A percentile compares a stretch with the other conserved stretches of the same genome.
phyloP scores from a whole-genome alignment of 306 rosid genomes.

The Hippophae gyantsensis region DNA sequence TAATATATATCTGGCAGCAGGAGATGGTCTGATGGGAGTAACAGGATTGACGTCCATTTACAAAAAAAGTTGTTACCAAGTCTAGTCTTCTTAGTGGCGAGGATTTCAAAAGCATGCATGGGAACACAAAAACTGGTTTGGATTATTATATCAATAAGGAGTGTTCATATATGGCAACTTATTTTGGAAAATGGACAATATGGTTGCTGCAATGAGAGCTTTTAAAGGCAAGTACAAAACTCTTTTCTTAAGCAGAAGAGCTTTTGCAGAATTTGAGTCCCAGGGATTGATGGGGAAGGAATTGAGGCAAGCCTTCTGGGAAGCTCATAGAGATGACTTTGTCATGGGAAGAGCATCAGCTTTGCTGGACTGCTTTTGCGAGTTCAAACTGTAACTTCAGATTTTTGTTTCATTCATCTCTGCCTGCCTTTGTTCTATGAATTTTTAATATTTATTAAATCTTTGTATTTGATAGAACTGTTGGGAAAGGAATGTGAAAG shows the following conservation, averaged over 20 bases:
- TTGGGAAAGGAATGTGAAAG: no score
- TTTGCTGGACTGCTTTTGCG: conserved; percentile 72
- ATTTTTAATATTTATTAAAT: no score
- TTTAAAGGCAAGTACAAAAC: conserved; percentile 59
- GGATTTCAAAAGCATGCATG: conserved; percentile 85
- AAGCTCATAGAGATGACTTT: conserved; percentile 63
- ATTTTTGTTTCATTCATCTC: conserved; percentile 10
- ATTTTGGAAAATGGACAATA: conserved; percentile 97
- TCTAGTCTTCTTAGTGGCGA: conserved; percentile 62
- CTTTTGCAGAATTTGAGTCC: conserved; percentile 58
- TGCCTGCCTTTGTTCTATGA: neutral
- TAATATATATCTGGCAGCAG: conserved; percentile 80
- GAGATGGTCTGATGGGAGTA: conserved; percentile 85
- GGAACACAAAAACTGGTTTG: conserved; percentile 94
- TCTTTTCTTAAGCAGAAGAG: conserved; percentile 64
- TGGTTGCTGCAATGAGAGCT: conserved; percentile 93
- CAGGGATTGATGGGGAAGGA: conserved; percentile 51
- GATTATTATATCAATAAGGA: conserved; percentile 72
- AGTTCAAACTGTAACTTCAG: conserved; percentile 47
- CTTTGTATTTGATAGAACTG: no score
- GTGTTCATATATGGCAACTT: conserved; percentile 79
- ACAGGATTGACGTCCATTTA: conserved; percentile 59
- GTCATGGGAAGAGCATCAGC: conserved; percentile 76
- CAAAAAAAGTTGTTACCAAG: conserved; percentile 55
- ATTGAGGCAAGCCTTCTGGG: conserved; percentile 54